Percentiles rank a stretch among this genome's conserved stretches.
Evolutionary conservation across 257 asterid species (phyloP).

Genomic region (Salvia rosmarinus): DNA sequence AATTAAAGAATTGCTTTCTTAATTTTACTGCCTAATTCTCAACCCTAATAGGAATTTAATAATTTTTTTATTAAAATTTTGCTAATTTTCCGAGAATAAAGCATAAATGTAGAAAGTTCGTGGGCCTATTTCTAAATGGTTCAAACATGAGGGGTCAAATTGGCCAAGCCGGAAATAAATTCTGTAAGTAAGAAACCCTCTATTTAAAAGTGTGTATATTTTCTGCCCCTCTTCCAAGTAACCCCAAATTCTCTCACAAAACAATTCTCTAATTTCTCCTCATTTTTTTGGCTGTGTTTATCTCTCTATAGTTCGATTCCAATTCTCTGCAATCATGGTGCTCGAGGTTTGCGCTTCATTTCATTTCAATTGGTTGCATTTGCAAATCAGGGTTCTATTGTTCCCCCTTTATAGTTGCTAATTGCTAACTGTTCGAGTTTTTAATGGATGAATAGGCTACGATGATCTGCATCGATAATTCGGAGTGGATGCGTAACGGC

Average conservation of each 20-base stretch:
- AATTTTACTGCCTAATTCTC: no score
- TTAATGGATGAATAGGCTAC: conserved; percentile 60
- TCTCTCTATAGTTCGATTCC: conserved; percentile 2
- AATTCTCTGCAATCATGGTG: conserved; percentile 62
- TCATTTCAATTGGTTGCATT: not conserved
- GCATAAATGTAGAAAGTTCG: not conserved
- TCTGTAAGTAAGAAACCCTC: conserved; percentile 2
- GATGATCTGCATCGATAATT: conserved; percentile 95
- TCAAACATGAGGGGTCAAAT: not conserved
- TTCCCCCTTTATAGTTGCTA: not conserved
- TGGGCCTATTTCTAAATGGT: not conserved
- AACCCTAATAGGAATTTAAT: no score
- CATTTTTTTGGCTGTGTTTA: not conserved
- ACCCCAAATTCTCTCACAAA: conserved; percentile 29
- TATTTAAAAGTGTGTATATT: not conserved
- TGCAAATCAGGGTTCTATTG: conserved; percentile 29
- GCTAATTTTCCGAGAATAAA: not conserved
- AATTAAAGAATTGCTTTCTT: no score
- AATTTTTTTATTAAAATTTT: no score
- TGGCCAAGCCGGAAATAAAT: not conserved
- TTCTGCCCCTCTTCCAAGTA: conserved; percentile 41
- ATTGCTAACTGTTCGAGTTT: conserved; percentile 16
- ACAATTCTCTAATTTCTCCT: conserved; percentile 19
- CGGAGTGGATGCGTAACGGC: conserved; percentile 99
- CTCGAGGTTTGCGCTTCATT: conserved; percentile 66